phyloP scores from a whole-genome alignment of 192 early-diverging fungal species.

The Neocallimastix lanati region DNA sequence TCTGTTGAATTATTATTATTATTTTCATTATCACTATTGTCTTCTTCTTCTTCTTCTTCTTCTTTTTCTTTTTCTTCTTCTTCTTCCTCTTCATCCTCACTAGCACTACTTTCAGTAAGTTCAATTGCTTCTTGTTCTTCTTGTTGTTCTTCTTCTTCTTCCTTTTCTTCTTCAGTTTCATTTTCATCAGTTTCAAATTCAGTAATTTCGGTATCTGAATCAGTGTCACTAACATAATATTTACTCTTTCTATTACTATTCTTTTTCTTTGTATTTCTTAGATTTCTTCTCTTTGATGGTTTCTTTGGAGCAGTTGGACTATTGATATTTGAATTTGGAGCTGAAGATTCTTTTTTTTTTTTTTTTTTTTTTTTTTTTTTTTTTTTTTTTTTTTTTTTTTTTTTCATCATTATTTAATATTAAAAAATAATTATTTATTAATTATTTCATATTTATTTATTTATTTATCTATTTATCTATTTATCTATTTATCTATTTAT shows the following conservation, averaged over 20 bases:
- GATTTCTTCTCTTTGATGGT: not conserved
- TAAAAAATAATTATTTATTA: no score
- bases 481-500: no score
- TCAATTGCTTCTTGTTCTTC: not conserved
- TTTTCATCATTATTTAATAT: no score
- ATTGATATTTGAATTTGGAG: not conserved
- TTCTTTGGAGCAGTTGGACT: not conserved
- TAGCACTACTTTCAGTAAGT: not conserved
- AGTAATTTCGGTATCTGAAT: not conserved
- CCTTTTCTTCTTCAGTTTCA: not conserved
- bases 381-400: no score
- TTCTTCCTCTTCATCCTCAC: not conserved
- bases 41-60: not conserved
- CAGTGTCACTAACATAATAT: not conserved
- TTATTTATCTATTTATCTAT: no score
- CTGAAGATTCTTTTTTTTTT: not conserved
- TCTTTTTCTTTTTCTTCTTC: not conserved
- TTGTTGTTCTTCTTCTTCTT: not conserved
- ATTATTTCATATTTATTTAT: no score
- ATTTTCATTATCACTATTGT: not conserved
- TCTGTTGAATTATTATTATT: not conserved
- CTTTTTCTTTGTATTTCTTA: not conserved
- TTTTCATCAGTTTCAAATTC: not conserved
- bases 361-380: no score
- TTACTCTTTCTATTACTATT: not conserved